Percentiles rank a stretch among this genome's conserved stretches.
Evolutionary conservation across 139 green algal species (phyloP).

Genomic region (Tetradesmus obliquus): DNA sequence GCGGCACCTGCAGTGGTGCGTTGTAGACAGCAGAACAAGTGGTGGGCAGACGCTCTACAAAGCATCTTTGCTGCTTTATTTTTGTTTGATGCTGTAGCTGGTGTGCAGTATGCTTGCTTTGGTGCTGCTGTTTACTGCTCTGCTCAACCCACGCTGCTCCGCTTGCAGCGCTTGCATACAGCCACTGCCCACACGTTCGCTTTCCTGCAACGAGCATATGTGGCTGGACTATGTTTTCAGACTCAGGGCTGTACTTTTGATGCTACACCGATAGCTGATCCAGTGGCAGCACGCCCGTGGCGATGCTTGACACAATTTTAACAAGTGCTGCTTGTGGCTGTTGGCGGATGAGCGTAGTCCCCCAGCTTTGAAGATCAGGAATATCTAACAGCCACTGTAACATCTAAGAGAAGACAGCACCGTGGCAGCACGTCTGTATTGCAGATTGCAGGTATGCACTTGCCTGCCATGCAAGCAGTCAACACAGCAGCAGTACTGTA

Average conservation of each 20-base stretch:
- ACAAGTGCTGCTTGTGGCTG: neutral
- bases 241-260: neutral
- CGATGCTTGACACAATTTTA: neutral
- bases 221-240: neutral
- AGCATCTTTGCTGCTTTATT: neutral
- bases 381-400: no score
- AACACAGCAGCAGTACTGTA: neutral
- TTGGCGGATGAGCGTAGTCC: no score
- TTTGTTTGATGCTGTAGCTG: neutral
- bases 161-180: neutral
- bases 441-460: neutral
- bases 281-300: neutral
- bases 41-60: neutral
- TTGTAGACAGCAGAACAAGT: neutral
- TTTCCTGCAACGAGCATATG: neutral
- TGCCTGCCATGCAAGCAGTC: neutral
- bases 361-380: no score
- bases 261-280: neutral
- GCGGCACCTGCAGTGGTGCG: constrained; percentile 72
- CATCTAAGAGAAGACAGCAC: no score
- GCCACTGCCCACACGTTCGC: neutral
- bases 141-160: neutral
- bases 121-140: neutral
- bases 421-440: no score
- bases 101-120: neutral